Base-by-base conservation (phyloP, 257 asterid species). In the Echium plantagineum region DNA sequence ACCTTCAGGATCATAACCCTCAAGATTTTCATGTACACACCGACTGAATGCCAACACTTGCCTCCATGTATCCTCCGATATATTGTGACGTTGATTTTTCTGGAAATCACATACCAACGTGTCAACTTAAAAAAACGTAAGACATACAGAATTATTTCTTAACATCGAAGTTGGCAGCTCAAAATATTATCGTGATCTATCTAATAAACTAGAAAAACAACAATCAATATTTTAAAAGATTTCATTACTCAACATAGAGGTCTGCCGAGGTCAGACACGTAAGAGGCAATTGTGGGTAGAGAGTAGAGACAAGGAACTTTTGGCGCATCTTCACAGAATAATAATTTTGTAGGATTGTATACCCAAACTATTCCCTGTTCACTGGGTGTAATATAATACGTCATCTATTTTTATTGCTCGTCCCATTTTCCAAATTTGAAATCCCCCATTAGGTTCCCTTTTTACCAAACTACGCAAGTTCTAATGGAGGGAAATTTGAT, bases 1-100 rank as follows among this genome's bases (percentile, higher is more conserved):
- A 93, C 99, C 99, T 86, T 83, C 86, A 70, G 96, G 90, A 74
- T 91, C 97, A 35, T 91, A 91, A 55, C 98, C 98, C 76, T 88
- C 94, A 21, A 91, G 95, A 75, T 81, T 85, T 77, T 88, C 96
- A 71, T 82, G 95, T 71, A 93, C 97, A 74, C 95, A 78, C 21
- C 84, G 85, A 73, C 99, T 86, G 76, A 89, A 93, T 70, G 94
- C 83, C 72, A 84, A 81, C 73, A 93, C 89, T 81, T 86, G 97
- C 64, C 86, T 72, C 99, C 99, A 89, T 2, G 96, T 93, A 73
- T 93, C 99, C 81, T 85, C 96, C 2, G 96, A 89, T 63, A 93
- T 93, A 78, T 93, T 93, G 70, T 86, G 83, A 21, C 94, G 85
- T 74, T 93, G 99, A 59, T 81, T 83, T 78, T 78, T 66, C 97